Evolutionary conservation across 2,329 filamentous ascomycete species (phyloP), one percentile per base, ranked within the genome.

Genomic region (Fusarium hostae): DNA sequence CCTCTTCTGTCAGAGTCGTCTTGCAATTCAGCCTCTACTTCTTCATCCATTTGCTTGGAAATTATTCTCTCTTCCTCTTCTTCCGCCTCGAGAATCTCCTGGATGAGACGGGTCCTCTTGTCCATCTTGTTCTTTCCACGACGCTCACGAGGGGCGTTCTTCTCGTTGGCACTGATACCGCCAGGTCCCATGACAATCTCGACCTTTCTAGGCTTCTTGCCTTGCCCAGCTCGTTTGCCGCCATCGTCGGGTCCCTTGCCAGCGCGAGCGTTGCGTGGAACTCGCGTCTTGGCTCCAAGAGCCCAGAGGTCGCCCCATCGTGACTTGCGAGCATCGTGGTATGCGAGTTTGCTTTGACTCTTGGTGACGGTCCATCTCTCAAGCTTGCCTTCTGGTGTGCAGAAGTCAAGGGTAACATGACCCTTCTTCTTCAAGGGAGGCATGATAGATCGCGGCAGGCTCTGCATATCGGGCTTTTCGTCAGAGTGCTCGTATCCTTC

Each of bases 281-380:
- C 87, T 16, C 94, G 87, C 0, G 94, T 97, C 86, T 98, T 98
- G 26, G 95, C 95, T 0, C 96, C 96, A 1, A 98, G 85, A 1
- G 95, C 94, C 96, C 96, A 99, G 13, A 98, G 85, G 79, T 98
- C 96, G 41, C 96, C 96, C 96, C 95, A 98, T 58, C 84, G 84
- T 1, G 92, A 88, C 83, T 99, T 99, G 68, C 96, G 90, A 39
- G 96, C 96, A 79, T 98, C 96, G 75, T 93, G 94, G 83, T 95
- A 98, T 2, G 94, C 94, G 76, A 92, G 90, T 75, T 88, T 91
- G 79, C 91, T 91, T 81, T 91, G 96, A 66, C 91, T 94, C 74
- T 90, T 90, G 3, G 95, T 93, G 0, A 99, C 91, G 0, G 92
- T 96, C 96, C 96, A 99, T 60, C 96, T 93, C 84, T 99, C 95